Percentiles rank a stretch among this genome's conserved stretches.
These are phyloP conservation scores for Parafenestella ontariensis DNA, from an alignment of 2,329 filamentous ascomycete genomes.

Conservation along the genomic window DNA sequence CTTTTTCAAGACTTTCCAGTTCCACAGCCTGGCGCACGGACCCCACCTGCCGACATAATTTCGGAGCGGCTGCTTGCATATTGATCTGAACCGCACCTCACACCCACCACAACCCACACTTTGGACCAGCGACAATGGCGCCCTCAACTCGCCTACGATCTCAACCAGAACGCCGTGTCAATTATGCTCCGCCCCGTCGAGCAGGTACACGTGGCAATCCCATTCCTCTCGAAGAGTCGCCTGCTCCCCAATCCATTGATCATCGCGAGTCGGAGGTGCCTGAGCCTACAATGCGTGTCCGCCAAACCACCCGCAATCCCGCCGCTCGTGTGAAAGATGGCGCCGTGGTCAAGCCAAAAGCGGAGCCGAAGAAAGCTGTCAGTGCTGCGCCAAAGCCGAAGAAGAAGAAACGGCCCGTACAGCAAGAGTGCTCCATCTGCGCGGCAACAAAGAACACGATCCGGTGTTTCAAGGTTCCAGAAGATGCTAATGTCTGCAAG, in stretches of 20 bases:
- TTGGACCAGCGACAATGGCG: constrained; percentile 13
- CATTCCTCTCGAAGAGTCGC: constrained; percentile 2
- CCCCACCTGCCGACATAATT: background rate
- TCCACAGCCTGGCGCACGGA: background rate
- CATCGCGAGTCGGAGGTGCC: background rate
- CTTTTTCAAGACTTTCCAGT: background rate
- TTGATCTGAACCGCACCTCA: background rate
- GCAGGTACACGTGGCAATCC: constrained; percentile 2
- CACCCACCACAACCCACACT: background rate
- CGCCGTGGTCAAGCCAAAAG: constrained; percentile 1
- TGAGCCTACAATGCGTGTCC: background rate
- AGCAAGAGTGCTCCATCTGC: constrained; percentile 31
- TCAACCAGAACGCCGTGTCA: constrained; percentile 7
- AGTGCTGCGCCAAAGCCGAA: constrained; percentile 1
- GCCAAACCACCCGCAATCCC: background rate
- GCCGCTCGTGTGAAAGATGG: constrained; percentile 9
- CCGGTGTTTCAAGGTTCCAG: constrained; percentile 12
- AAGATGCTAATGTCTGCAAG: constrained; percentile 12
- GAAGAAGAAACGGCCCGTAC: constrained; percentile 1
- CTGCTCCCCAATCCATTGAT: background rate
- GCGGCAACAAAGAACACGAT: constrained; percentile 8
- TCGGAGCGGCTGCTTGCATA: background rate
- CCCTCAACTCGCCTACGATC: constrained; percentile 12
- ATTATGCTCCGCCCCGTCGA: constrained; percentile 4
- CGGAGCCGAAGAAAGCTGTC: constrained; percentile 4